Evolutionary conservation across 768 basidiomycete species (phyloP), one percentile per base, ranked within the genome.

Genomic region (Dioszegia aurantiaca): DNA sequence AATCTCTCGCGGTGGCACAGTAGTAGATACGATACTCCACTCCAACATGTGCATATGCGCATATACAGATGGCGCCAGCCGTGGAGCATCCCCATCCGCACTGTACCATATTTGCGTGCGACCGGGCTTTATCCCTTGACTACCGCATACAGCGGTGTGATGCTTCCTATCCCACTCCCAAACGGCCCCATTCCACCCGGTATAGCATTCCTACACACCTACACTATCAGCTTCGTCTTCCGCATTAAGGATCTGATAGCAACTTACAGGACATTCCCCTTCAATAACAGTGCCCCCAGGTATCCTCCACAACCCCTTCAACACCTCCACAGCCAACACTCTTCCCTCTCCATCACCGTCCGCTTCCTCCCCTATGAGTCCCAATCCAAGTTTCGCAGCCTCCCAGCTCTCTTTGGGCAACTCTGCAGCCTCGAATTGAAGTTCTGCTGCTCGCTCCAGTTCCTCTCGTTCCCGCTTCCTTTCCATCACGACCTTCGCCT

Each of bases 221-320:
- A 42, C 14, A 1, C 21, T 14, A 26, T 46, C 44, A 58, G 33
- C 58, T 24, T 14, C 44, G 3, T 44, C 40, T 26, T 19, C 45
- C 31, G n/a, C 33, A 47, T 2, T 3, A 43, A 4, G 16, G 23
- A 11, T 8, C 28, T 45, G 4, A 30, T 0, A 27, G 44, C 23
- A 6, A 26, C 70, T 60, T 45, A 72, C 70, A 24, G 70, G 70
- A 66, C 70, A 72, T 56, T 72, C 70, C 8, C 70, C 70, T 43
- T 72, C 70, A 10, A 72, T 59, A 11, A 69, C 58, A 52, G 55
- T 62, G 5, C 43, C 45, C 12, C 61, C 62, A 11, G 65, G 61
- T 2, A 72, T 41, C 56, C 60, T 67, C 70, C 70, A 72, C 28
- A 72, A 49, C 1, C 70, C 65, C 36, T 58, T 67, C 8, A 72